These are phyloP conservation scores for Trichothecium sympodiale DNA, from an alignment of 2,329 filamentous ascomycete species.

Conservation along the genomic window DNA sequence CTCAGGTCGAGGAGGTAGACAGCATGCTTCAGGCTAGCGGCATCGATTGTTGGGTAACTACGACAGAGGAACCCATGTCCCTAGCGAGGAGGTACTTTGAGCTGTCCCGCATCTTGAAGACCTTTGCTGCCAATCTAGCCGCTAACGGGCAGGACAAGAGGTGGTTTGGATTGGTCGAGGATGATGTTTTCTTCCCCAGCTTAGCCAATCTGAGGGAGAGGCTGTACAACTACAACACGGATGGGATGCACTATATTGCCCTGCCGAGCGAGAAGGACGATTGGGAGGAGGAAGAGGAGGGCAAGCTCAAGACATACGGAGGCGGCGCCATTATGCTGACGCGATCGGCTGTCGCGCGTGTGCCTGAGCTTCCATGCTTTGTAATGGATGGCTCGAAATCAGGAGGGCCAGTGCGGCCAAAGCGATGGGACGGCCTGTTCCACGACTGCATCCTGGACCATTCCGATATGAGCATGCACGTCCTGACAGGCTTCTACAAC, in stretches of 20 bases:
- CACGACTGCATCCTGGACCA: slow-evolving; percentile 26
- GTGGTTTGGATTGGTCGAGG: slow-evolving; percentile 33
- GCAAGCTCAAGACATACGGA: slow-evolving; percentile 27
- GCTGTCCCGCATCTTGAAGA: slow-evolving; percentile 21
- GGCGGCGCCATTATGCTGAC: slow-evolving; percentile 34
- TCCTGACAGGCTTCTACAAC: slow-evolving; percentile 31
- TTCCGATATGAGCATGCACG: slow-evolving; percentile 24
- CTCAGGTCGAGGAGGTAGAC: slow-evolving; percentile 20
- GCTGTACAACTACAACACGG: slow-evolving; percentile 22
- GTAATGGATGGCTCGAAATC: slow-evolving; percentile 7
- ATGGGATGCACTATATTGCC: slow-evolving; percentile 26
- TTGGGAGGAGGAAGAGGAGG: slow-evolving; percentile 25
- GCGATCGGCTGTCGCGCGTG: slow-evolving; percentile 17
- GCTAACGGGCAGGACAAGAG: slow-evolving; percentile 24
- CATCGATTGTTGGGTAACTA: slow-evolving; percentile 26
- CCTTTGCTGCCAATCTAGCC: slow-evolving; percentile 20
- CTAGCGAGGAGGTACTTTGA: slow-evolving; percentile 24
- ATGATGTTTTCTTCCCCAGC: slow-evolving; percentile 34
- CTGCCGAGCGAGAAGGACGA: slow-evolving; percentile 31
- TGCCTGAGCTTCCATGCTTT: slow-evolving; percentile 27
- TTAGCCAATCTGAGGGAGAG: slow-evolving; percentile 24
- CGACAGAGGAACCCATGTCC: slow-evolving; percentile 19
- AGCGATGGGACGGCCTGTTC: slow-evolving; percentile 29
- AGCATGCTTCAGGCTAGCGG: slow-evolving; percentile 20
- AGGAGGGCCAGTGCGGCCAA: slow-evolving; percentile 6